Evolutionary conservation across 345 rosid species (phyloP).

Genomic region (Linum trigynum): DNA sequence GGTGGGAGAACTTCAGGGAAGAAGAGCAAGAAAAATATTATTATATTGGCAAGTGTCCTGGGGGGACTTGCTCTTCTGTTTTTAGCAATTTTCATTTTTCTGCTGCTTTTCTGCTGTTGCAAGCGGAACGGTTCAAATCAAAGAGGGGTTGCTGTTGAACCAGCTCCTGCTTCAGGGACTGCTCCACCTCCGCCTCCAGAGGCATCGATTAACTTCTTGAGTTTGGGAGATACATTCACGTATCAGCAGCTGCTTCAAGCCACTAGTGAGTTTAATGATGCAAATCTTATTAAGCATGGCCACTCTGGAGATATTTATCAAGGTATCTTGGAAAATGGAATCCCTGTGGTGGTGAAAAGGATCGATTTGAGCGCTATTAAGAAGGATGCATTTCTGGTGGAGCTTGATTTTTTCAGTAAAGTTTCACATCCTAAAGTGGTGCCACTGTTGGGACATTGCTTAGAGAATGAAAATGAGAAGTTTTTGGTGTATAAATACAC

Average conservation of each 20-base stretch:
- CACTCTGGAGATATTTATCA: conserved; percentile 85
- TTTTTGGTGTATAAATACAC: conserved; percentile 70
- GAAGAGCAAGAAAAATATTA: conserved; percentile 34
- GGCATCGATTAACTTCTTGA: conserved; percentile 42
- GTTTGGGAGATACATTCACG: conserved; percentile 62
- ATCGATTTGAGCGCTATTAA: conserved; percentile 42
- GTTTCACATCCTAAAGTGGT: conserved; percentile 67
- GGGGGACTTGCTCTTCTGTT: conserved; percentile 55
- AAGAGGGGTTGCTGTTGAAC: conserved; percentile 44
- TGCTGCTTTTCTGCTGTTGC: conserved; percentile 37
- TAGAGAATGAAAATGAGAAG: conserved; percentile 77
- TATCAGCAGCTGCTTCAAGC: conserved; percentile 73
- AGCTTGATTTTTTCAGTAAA: conserved; percentile 76
- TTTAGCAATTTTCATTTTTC: conserved; percentile 26
- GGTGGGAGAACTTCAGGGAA: conserved; percentile 22
- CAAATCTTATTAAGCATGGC: conserved; percentile 73
- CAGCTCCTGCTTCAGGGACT: conserved; percentile 37
- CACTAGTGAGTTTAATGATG: conserved; percentile 56
- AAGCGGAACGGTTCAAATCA: conserved; percentile 35
- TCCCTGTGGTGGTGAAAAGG: conserved; percentile 60
- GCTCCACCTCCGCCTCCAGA: conserved; percentile 36
- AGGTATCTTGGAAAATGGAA: conserved; percentile 59
- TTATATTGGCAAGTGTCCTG: conserved; percentile 53
- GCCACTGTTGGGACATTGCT: conserved; percentile 76
- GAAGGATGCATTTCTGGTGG: conserved; percentile 52